Evolutionary conservation across 495 filamentous ascomycete species (phyloP).

Genomic region (Xylaria intraflava): DNA sequence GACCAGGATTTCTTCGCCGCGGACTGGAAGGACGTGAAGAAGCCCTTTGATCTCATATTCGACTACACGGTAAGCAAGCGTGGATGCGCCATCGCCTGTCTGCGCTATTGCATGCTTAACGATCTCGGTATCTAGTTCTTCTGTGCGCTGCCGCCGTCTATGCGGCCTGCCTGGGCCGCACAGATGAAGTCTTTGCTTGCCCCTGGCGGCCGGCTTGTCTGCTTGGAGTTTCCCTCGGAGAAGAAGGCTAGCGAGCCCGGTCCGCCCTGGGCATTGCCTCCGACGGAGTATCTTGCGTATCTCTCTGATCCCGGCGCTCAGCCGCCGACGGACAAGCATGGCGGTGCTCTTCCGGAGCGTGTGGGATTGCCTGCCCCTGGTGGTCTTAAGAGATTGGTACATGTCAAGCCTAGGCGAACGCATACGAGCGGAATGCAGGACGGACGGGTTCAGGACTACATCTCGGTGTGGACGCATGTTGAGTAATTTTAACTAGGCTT

Average conservation of each 20-base stretch:
- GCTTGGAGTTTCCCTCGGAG: conserved; percentile 72
- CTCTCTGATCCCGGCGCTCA: conserved; percentile 58
- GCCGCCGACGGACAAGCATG: conserved; percentile 55
- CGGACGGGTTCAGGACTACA: conserved; percentile 55
- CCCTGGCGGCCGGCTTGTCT: conserved; percentile 57
- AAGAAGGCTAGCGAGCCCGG: conserved; percentile 57
- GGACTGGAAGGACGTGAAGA: conserved; percentile 49
- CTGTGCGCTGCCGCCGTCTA: conserved; percentile 59
- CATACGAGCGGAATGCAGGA: conserved; percentile 47
- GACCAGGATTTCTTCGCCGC: conserved; percentile 68
- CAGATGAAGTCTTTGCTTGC: conserved; percentile 59
- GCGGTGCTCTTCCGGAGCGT: conserved; percentile 43
- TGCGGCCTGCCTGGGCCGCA: conserved; percentile 64
- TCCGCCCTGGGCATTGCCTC: conserved; percentile 61
- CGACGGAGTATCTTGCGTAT: conserved; percentile 59
- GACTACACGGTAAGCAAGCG: conserved; percentile 66
- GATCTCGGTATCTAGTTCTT: conserved; percentile 50
- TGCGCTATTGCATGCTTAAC: background rate
- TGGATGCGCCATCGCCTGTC: background rate
- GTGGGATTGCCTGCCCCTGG: conserved; percentile 33
- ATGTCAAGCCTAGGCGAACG: conserved; percentile 62
- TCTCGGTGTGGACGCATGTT: conserved; percentile 45
- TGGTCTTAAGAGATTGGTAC: conserved; percentile 53
- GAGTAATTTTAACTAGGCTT: background rate
- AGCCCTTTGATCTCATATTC: conserved; percentile 69